A percentile compares a stretch with the other conserved stretches of the same genome.
These are phyloP conservation scores for Ogataea nitratoaversa DNA, from an alignment of 805 yeast species.

Conservation along the genomic window DNA sequence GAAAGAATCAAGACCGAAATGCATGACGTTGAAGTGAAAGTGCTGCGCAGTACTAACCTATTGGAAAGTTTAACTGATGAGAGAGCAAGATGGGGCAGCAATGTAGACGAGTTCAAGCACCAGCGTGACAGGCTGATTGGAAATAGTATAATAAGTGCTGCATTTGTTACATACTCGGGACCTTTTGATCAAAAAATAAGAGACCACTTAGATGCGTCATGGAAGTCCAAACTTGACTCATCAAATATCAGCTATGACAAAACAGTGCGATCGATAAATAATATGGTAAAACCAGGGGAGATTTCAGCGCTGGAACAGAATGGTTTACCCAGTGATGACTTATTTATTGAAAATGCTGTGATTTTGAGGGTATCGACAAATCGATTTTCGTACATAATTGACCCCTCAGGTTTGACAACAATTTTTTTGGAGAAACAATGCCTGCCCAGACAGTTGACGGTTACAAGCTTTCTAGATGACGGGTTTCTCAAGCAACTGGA, in stretches of 20 bases:
- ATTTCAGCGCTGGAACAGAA: constrained; percentile 45
- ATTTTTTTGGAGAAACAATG: constrained; percentile 34
- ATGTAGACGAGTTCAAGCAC: constrained; percentile 46
- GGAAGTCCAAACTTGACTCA: constrained; percentile 28
- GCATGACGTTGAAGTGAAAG: constrained; percentile 53
- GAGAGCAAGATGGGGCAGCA: constrained; percentile 67
- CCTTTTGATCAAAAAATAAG: constrained; percentile 35
- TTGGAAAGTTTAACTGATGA: constrained; percentile 64
- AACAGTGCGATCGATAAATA: constrained; percentile 31
- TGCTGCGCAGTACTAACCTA: constrained; percentile 56
- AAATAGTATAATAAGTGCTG: constrained; percentile 58
- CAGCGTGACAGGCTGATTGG: constrained; percentile 54
- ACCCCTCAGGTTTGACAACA: constrained; percentile 55
- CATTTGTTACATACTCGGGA: constrained; percentile 61
- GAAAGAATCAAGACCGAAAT: constrained; percentile 74
- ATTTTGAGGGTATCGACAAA: constrained; percentile 34
- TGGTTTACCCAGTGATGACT: constrained; percentile 55
- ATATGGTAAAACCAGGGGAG: constrained; percentile 38
- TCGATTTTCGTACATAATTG: constrained; percentile 59
- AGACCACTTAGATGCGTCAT: constrained; percentile 13
- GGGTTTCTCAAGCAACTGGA: constrained; percentile 67
- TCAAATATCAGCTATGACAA: constrained; percentile 38
- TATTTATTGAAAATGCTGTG: constrained; percentile 59
- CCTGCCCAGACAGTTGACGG: constrained; percentile 36
- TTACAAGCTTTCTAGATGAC: constrained; percentile 70